Conservation (phyloP, 345 rosid species). For the Populus simonii region DNA sequence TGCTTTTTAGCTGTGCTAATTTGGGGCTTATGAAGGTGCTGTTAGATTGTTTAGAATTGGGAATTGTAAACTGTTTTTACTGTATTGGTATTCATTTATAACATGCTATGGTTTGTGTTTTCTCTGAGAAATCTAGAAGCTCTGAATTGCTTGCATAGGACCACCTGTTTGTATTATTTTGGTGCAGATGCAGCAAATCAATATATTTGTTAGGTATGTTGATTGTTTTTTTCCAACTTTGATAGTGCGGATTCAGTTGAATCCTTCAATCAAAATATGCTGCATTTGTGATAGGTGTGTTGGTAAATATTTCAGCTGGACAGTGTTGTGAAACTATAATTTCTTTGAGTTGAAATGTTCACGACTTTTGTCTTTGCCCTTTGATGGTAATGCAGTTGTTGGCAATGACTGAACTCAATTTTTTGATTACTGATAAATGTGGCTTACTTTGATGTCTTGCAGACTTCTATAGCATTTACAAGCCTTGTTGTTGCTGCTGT, state of each 20-base stretch:
- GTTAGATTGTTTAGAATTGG: background rate
- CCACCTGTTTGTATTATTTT: background rate
- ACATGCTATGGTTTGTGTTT: background rate
- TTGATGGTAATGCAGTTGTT: slow-evolving; percentile 5
- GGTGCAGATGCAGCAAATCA: background rate
- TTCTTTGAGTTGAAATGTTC: background rate
- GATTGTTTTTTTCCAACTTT: background rate
- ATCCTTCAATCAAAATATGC: background rate
- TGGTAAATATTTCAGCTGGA: background rate
- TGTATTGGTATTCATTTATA: background rate
- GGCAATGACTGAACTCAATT: background rate
- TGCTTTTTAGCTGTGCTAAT: background rate
- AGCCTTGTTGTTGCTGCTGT: slow-evolving; percentile 72
- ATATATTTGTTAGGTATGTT: background rate
- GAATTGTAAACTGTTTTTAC: background rate
- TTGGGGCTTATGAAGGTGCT: background rate
- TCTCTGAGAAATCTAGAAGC: background rate
- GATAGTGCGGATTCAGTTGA: background rate
- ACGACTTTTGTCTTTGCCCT: background rate
- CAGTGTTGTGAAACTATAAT: background rate
- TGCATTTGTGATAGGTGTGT: background rate
- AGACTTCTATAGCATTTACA: slow-evolving; percentile 82
- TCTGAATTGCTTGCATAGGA: background rate
- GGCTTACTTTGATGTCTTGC: slow-evolving; percentile 27
- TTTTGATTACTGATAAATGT: slow-evolving; percentile 15